Base-by-base conservation (phyloP, 1,284 basidiomycete species). In the Leccinum subspadiceum region DNA sequence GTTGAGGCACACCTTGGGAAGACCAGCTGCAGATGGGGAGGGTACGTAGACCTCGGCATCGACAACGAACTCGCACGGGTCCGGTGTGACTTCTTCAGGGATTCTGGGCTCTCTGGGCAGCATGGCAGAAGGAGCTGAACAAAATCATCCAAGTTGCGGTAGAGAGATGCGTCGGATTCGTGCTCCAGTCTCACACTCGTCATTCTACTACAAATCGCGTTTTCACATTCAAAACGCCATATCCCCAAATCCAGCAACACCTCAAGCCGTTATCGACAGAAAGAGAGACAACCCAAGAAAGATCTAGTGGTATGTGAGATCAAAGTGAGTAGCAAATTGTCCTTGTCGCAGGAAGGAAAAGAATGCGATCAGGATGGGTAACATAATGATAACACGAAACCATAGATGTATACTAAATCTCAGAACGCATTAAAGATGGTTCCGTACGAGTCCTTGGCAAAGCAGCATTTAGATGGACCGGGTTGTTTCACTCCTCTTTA, bases 41-140 rank as follows among this genome's bases (percentile, higher is more conserved):
- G 87, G 84, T 41, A 90, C 75, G 68, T 85, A 88, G 20, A 92
- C 74, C 66, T 91, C 85, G 7, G 81, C 83, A 49, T 81, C 79
- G 50, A 86, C 80, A 62, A 75, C 75, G 63, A 80, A 77, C 66
- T 81, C 81, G 52, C 72, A 71, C 26, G 13, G 35, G 35, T 33
- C 31, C 31, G 46, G 22, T 13, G 5, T n/a, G 22, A 51, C 56
- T 33, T 59, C 60, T 26, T 61, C 59, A 13, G 54, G 37, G 22
- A 48, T 57, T 55, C 17, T 29, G n/a, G 50, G 54, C 49, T 67
- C 71, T 15, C 37, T 31, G 46, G 61, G 41, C 8, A 61, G 65
- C 71, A 72, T 72, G 56, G 50, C 31, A 51, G 51, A 4, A 50
- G 51, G 39, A 49, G 37, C 46, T 22, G 9, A 39, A 20, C 20